phyloP scores from a whole-genome alignment of 2,329 filamentous ascomycete species.

The Cercospora sojina region DNA sequence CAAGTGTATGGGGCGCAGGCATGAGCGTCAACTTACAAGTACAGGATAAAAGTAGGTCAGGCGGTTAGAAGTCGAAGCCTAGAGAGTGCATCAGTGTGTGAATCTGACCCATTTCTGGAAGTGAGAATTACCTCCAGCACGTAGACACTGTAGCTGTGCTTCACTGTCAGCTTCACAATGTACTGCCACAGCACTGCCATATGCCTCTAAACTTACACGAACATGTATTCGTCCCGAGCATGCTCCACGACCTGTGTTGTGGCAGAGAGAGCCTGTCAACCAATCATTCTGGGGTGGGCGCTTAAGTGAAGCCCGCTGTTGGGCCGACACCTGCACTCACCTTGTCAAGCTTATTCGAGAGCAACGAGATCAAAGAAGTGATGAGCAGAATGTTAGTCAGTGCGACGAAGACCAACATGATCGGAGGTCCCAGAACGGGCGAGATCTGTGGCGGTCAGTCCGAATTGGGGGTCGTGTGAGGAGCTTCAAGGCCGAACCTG shows the following conservation, averaged over 20 bases:
- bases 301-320: constrained; percentile 22
- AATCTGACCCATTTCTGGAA: neutral
- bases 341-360: constrained; percentile 29
- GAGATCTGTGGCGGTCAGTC: constrained; percentile 39
- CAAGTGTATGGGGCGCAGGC: constrained; percentile 2
- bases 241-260: constrained; percentile 56
- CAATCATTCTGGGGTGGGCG: constrained; percentile 35
- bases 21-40: constrained; percentile 14
- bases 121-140: constrained; percentile 50
- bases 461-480: constrained; percentile 9
- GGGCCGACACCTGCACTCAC: constrained; percentile 21
- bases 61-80: constrained; percentile 21
- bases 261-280: constrained; percentile 29
- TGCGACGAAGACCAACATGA: constrained; percentile 69
- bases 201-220: constrained; percentile 56
- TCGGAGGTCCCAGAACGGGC: constrained; percentile 52
- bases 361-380: constrained; percentile 55
- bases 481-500: constrained; percentile 39
- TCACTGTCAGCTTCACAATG: constrained; percentile 27
- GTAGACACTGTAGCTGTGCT: constrained; percentile 52
- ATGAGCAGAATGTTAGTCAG: constrained; percentile 77
- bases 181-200: constrained; percentile 57
- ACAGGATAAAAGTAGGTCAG: constrained; percentile 21
- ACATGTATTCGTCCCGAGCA: constrained; percentile 73
- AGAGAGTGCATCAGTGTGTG: constrained; percentile 9